Conservation (phyloP, 2,329 filamentous ascomycete species). For the Remersonia thermophila region DNA sequence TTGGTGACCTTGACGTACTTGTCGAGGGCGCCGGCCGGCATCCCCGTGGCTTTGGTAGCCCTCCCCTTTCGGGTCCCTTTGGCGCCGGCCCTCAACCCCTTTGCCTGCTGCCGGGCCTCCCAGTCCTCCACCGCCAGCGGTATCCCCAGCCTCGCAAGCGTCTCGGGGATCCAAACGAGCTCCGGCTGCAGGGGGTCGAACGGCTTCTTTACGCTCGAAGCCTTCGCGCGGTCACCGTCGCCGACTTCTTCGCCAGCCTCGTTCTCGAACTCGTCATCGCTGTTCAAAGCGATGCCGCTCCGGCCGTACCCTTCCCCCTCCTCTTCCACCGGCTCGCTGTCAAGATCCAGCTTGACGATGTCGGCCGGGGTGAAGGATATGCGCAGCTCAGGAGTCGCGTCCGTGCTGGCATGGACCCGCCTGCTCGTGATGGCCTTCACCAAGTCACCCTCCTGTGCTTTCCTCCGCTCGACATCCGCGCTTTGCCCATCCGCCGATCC, state of each 20-base stretch:
- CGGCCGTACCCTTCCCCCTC: constrained; percentile 35
- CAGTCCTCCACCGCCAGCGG: constrained; percentile 55
- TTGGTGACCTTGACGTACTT: constrained; percentile 28
- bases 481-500: constrained; percentile 10
- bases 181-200: constrained; percentile 58
- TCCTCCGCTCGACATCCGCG: constrained; percentile 23
- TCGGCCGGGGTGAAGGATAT: constrained; percentile 65
- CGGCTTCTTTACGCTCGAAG: constrained; percentile 20
- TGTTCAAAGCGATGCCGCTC: constrained; percentile 46
- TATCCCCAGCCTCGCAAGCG: constrained; percentile 50
- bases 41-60: constrained; percentile 16
- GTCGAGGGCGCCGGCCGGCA: constrained; percentile 24
- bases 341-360: constrained; percentile 66
- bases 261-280: constrained; percentile 51
- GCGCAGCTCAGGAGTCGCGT: constrained; percentile 64
- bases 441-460: constrained; percentile 38
- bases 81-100: constrained; percentile 14
- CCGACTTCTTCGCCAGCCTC: constrained; percentile 13
- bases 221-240: constrained; percentile 15
- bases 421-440: constrained; percentile 56
- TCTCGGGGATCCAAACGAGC: constrained; percentile 56
- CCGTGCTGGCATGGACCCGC: constrained; percentile 60
- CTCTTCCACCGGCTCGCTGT: constrained; percentile 52
- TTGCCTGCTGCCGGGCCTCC: constrained; percentile 32
- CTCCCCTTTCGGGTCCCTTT: constrained; percentile 11